These are phyloP conservation scores for Fusarium humuli DNA, from an alignment of 2,329 filamentous ascomycete genomes.

Conservation along the genomic window DNA sequence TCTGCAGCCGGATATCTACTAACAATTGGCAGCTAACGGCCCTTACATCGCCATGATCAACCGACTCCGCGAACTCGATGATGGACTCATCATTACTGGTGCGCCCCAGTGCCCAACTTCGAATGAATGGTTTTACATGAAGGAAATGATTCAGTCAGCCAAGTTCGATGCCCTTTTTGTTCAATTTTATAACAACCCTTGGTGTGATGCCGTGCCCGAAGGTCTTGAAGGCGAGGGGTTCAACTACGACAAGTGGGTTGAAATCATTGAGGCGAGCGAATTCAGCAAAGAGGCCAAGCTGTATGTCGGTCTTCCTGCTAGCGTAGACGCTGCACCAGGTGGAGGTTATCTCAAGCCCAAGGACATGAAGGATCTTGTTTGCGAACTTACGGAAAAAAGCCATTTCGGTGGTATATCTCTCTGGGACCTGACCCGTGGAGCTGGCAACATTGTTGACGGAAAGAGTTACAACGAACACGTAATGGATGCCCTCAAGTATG, in stretches of 20 bases:
- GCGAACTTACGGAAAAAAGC: conserved; percentile 51
- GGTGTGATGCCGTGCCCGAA: conserved; percentile 51
- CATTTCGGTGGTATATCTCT: conserved; percentile 61
- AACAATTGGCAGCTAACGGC: conserved; percentile 45
- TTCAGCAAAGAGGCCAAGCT: conserved; percentile 58
- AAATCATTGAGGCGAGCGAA: conserved; percentile 49
- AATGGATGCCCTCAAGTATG: conserved; percentile 53
- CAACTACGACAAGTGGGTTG: conserved; percentile 59
- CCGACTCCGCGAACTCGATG: conserved; percentile 49
- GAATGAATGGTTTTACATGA: conserved; percentile 48
- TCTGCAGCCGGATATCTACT: not conserved
- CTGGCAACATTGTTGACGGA: conserved; percentile 47
- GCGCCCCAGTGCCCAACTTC: conserved; percentile 59
- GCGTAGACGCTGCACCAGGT: conserved; percentile 40
- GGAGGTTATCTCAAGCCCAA: conserved; percentile 52
- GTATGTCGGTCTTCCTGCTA: conserved; percentile 58
- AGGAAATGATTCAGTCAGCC: conserved; percentile 54
- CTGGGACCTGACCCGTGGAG: conserved; percentile 57
- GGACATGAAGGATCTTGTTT: conserved; percentile 54
- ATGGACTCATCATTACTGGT: conserved; percentile 54
- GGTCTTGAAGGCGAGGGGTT: conserved; percentile 48
- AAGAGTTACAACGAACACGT: conserved; percentile 55
- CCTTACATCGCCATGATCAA: conserved; percentile 56
- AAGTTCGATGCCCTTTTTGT: conserved; percentile 59
- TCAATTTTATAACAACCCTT: conserved; percentile 63